These are phyloP conservation scores for Gossypium thurberi DNA, from an alignment of 345 rosid genomes.

Conservation along the genomic window DNA sequence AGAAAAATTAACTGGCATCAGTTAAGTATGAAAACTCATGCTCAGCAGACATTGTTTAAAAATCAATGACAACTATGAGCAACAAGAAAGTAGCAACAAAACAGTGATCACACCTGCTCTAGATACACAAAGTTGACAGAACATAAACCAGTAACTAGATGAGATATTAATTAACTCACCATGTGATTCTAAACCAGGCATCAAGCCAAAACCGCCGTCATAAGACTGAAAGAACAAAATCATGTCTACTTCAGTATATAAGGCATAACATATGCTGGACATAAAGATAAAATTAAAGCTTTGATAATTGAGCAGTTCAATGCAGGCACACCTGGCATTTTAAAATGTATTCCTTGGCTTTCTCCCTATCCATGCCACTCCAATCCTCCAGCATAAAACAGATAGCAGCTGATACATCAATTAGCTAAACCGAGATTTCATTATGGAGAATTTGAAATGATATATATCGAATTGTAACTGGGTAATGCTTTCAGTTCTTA, in stretches of 20 bases:
- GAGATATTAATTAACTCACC: conserved; percentile 53
- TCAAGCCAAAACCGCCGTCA: conserved; percentile 96
- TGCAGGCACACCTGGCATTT: conserved; percentile 63
- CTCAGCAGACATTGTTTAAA: neutral
- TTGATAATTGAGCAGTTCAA: neutral
- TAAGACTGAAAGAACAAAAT: conserved; percentile 57
- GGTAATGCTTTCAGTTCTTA: conserved; percentile 33
- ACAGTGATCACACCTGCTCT: neutral
- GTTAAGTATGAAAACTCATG: neutral
- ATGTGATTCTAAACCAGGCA: conserved; percentile 91
- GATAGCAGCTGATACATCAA: conserved; percentile 69
- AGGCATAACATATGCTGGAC: neutral
- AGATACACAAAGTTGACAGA: neutral
- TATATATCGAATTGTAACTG: conserved; percentile 1
- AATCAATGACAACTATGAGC: neutral
- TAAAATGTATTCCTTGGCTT: conserved; percentile 63
- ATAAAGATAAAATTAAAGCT: conserved; percentile 10
- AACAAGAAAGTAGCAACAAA: neutral
- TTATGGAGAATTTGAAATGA: conserved; percentile 9
- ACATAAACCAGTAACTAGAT: neutral
- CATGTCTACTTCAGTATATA: conserved; percentile 15
- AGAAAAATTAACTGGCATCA: neutral
- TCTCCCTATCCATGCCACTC: conserved; percentile 85
- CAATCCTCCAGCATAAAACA: conserved; percentile 71
- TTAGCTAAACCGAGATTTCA: conserved; percentile 22